Conservation (phyloP, 2,329 filamentous ascomycete species). For the Xylariaceae sp. region DNA sequence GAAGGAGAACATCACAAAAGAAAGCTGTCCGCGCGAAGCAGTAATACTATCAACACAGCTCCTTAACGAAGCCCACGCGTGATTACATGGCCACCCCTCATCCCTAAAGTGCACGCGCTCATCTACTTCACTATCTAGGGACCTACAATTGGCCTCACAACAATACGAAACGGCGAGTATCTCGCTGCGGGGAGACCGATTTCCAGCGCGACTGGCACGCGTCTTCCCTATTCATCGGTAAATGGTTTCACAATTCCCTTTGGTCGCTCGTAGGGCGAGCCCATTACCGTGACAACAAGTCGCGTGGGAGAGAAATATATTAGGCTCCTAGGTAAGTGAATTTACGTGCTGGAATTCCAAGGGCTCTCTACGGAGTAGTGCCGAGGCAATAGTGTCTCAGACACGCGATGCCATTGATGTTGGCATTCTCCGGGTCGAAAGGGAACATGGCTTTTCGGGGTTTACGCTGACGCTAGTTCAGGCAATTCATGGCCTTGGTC, state of each 20-base stretch:
- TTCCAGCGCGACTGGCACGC: conserved; percentile 19
- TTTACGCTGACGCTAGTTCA: background rate
- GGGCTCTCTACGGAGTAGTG: conserved; percentile 7
- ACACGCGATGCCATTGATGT: conserved; percentile 18
- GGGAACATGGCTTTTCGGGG: background rate
- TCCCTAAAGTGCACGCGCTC: background rate
- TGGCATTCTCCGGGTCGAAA: conserved; percentile 13
- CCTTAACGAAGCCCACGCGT: conserved; percentile 2
- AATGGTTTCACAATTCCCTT: conserved; percentile 6
- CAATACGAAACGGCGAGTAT: conserved; percentile 11
- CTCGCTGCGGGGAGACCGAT: background rate
- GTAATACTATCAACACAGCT: background rate
- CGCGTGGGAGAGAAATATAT: background rate
- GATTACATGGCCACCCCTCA: conserved; percentile 5
- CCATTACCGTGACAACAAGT: background rate
- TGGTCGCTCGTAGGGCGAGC: no score
- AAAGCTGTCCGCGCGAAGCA: conserved; percentile 7
- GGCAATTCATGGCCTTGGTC: background rate
- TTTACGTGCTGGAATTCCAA: conserved; percentile 16
- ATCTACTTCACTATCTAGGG: conserved; percentile 4
- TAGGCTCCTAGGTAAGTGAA: background rate
- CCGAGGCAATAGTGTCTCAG: conserved; percentile 27
- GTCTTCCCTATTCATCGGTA: conserved; percentile 1
- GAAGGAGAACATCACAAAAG: conserved; percentile 5
- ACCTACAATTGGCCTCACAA: conserved; percentile 8